phyloP scores from a whole-genome alignment of 805 yeast genomes.

The Zygotorulaspora sp. region DNA sequence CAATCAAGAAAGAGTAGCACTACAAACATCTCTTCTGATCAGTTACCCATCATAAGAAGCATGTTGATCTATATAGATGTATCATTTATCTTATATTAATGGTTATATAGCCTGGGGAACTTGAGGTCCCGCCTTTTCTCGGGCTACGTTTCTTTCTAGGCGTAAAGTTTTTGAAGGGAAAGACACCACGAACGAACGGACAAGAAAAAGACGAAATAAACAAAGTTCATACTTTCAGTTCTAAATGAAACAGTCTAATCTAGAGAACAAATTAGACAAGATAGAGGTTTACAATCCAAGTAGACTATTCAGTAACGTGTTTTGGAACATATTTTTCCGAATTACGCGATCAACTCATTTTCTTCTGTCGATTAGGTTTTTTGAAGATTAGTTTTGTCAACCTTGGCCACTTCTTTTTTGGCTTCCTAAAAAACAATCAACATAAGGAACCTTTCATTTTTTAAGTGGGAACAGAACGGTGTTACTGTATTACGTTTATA shows the following conservation, averaged over 20 bases:
- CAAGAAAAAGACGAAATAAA: slow-evolving; percentile 2
- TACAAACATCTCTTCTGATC: too few relatives aligned
- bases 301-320: too few relatives aligned
- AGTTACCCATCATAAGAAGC: too few relatives aligned
- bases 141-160: neutral
- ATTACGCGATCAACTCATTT: too few relatives aligned
- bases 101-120: too few relatives aligned
- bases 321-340: too few relatives aligned
- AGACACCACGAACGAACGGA: slow-evolving; percentile 2
- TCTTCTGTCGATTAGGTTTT: too few relatives aligned
- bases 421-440: slow-evolving; percentile 1
- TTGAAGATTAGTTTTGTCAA: neutral
- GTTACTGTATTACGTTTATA: slow-evolving; percentile 1
- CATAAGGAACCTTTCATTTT: neutral
- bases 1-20: too few relatives aligned
- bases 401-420: neutral
- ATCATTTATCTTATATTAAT: too few relatives aligned
- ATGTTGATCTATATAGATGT: too few relatives aligned
- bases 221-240: neutral
- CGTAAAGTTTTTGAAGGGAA: neutral
- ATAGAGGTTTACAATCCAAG: neutral
- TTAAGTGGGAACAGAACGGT: neutral
- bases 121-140: neutral
- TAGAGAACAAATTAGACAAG: neutral
- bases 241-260: neutral